A percentile compares a stretch with the other conserved stretches of the same genome.
Evolutionary conservation across 2,329 filamentous ascomycete genomes (phyloP).

Genomic region (Rasamsonia emersonii): DNA sequence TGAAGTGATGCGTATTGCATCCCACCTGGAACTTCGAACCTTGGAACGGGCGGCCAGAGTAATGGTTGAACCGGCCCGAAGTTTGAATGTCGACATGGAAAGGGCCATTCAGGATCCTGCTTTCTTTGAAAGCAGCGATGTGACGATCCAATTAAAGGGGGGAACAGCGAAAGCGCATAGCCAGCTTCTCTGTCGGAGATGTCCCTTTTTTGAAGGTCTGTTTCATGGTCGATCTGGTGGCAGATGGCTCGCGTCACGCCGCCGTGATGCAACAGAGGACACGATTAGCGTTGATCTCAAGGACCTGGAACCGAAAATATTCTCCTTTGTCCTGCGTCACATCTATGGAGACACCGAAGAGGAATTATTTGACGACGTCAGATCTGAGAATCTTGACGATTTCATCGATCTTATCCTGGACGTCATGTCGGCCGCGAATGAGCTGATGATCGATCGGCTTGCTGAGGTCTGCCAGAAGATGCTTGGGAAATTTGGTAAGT

Average conservation of each 20-base stretch:
- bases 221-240: slow-evolving; percentile 84
- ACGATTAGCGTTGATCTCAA: slow-evolving; percentile 67
- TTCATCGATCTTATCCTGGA: slow-evolving; percentile 86
- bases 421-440: slow-evolving; percentile 81
- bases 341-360: slow-evolving; percentile 76
- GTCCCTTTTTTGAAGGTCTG: slow-evolving; percentile 84
- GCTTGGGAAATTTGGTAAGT: slow-evolving; percentile 65
- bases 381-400: slow-evolving; percentile 64
- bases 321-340: slow-evolving; percentile 68
- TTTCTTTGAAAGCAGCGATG: slow-evolving; percentile 74
- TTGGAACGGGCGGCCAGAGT: slow-evolving; percentile 71
- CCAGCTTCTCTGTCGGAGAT: slow-evolving; percentile 68
- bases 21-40: slow-evolving; percentile 58
- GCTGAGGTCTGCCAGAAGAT: slow-evolving; percentile 82
- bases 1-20: slow-evolving; percentile 82
- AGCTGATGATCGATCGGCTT: slow-evolving; percentile 87
- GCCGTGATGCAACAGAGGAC: slow-evolving; percentile 40
- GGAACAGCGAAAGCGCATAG: slow-evolving; percentile 65
- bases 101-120: slow-evolving; percentile 57
- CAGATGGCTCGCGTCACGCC: slow-evolving; percentile 68
- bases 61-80: slow-evolving; percentile 57
- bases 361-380: slow-evolving; percentile 72
- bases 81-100: slow-evolving; percentile 61
- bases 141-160: slow-evolving; percentile 68
- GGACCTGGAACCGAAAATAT: slow-evolving; percentile 66